Base-by-base conservation (phyloP, 208 protist species). In the Leishmania major region DNA sequence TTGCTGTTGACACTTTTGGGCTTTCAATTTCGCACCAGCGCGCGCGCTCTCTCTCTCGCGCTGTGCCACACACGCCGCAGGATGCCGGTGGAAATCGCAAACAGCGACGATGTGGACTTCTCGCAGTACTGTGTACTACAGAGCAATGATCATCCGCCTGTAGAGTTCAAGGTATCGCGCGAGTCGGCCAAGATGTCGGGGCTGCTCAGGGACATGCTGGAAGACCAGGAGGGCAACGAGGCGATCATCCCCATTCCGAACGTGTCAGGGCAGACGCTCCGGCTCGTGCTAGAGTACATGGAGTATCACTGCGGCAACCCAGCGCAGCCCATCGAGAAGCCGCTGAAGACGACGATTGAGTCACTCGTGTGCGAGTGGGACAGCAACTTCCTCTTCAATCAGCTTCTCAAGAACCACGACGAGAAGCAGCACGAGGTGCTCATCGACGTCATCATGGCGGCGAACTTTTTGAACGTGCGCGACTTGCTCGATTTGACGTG, bases 381-480 rank as follows among this genome's bases (percentile, higher is more conserved):
- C 53, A 87, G 93, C 71, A 90, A 95, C 43, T 97, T 96, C 71
- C 88, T 97, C 69, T 96, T 92, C 84, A 91, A 87, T 62, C 77
- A 97, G 62, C 90, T 98, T 13, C 85, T 97, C n/a, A 94, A 96
- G 74, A 87, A 94, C 75, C 79, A 89, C 80, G 89, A 96, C 77
- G 92, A 96, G 83, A 89, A 87, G 70, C 90, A 98, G 72, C 94
- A 98, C 84, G 93, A 96, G 82, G 90, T 93, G 40, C 89, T 99
- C 15, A 97, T 99, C 79, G 95, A 98, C 74, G 91, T 98, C 49
- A 97, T 99, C 85, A 96, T 98, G 91, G 97, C 96, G 3, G 97
- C 97, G 7, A 98, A 99, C 85, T 99, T 98, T 79, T 82, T 99
- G n/a, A 98, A 98, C 84, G 93, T 99, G 76, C 97, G 97, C 78